Percentiles rank a stretch among this genome's conserved stretches.
These are phyloP conservation scores for Mentha longifolia DNA, from an alignment of 257 asterid genomes.

Conservation along the genomic window DNA sequence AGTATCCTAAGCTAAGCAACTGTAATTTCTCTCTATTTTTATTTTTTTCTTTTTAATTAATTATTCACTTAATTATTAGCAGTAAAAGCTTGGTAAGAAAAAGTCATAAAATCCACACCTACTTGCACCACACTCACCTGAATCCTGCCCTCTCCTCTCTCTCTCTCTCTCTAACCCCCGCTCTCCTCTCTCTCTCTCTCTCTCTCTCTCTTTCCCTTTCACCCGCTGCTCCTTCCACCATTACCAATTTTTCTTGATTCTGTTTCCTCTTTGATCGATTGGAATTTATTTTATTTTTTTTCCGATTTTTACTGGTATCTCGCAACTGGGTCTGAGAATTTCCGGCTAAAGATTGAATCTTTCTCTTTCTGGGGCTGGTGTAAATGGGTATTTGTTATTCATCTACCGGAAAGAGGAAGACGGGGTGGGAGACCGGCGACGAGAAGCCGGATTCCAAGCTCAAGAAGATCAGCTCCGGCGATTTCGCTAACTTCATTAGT, in stretches of 20 bases:
- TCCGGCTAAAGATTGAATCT: background rate
- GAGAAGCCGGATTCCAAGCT: constrained; percentile 49
- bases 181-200: constrained; percentile 19
- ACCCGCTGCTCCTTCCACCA: constrained; percentile 12
- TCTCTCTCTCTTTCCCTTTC: constrained; percentile 28
- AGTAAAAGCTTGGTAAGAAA: constrained; percentile 36
- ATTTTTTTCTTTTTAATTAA: too few relatives aligned
- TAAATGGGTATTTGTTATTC: constrained; percentile 95
- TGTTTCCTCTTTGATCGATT: constrained; percentile 27
- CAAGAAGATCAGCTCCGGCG: constrained; percentile 66
- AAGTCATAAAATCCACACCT: constrained; percentile 50
- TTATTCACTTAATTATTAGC: background rate
- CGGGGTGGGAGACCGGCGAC: constrained; percentile 46
- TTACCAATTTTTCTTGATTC: background rate
- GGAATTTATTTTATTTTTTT: background rate
- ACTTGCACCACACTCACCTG: constrained; percentile 59
- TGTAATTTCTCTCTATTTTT: background rate
- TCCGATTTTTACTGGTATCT: background rate
- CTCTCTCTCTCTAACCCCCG: constrained; percentile 24
- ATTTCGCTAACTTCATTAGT: constrained; percentile 63
- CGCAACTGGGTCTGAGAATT: constrained; percentile 15
- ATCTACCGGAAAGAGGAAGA: constrained; percentile 47
- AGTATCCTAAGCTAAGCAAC: constrained; percentile 35
- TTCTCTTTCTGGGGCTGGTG: constrained; percentile 2
- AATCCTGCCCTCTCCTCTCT: constrained; percentile 37